These are phyloP conservation scores for Vararia minispora DNA, from an alignment of 768 basidiomycete genomes.

Conservation along the genomic window DNA sequence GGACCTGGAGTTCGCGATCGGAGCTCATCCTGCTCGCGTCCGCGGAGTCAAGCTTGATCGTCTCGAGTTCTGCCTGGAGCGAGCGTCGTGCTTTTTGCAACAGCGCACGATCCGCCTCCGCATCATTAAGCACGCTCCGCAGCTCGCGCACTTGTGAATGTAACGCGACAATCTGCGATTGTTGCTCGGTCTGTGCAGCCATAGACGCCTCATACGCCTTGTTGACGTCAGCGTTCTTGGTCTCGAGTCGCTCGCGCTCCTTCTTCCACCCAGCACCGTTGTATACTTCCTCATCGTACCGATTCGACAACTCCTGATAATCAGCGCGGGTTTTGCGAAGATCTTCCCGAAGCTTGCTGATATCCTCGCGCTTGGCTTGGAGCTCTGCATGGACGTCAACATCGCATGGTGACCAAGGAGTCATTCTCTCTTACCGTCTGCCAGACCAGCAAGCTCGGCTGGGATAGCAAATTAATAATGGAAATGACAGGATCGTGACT, in stretches of 20 bases:
- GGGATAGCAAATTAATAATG: neutral
- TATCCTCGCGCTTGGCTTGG: slow-evolving; percentile 64
- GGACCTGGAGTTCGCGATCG: slow-evolving; percentile 62
- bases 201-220: slow-evolving; percentile 67
- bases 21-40: slow-evolving; percentile 61
- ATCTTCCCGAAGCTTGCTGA: slow-evolving; percentile 71
- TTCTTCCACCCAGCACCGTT: slow-evolving; percentile 76
- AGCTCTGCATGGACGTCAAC: slow-evolving; percentile 35
- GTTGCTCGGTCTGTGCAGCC: slow-evolving; percentile 68
- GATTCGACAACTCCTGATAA: slow-evolving; percentile 62
- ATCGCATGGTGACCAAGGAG: neutral
- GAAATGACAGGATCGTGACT: neutral
- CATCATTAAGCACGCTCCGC: slow-evolving; percentile 71
- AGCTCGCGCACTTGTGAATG: slow-evolving; percentile 83
- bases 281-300: slow-evolving; percentile 69
- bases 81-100: slow-evolving; percentile 76
- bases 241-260: slow-evolving; percentile 79
- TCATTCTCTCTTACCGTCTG: slow-evolving; percentile 43
- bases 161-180: slow-evolving; percentile 71
- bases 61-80: slow-evolving; percentile 69
- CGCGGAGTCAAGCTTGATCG: slow-evolving; percentile 65
- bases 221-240: slow-evolving; percentile 65
- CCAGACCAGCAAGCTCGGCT: slow-evolving; percentile 73
- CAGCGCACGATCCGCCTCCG: slow-evolving; percentile 69
- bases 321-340: slow-evolving; percentile 70